Evolutionary conservation across 1,284 basidiomycete species (phyloP), one percentile per base, ranked within the genome.

Genomic region (Rhodotorula sp.): DNA sequence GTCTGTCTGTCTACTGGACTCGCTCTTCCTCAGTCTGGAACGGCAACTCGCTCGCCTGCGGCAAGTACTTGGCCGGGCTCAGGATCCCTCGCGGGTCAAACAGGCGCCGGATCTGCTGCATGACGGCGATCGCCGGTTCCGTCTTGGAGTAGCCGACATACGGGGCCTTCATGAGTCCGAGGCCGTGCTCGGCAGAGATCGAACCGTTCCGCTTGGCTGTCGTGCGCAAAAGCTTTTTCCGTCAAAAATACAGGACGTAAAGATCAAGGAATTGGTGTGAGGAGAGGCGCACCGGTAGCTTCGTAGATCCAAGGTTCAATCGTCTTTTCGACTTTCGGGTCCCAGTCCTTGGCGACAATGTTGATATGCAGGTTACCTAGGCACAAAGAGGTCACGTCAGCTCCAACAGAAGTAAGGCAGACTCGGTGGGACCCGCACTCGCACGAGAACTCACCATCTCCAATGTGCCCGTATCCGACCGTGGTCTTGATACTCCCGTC

Each of bases 251-350:
- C 3, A 51, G 42, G 46, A 15, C 8, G 85, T 86, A 30, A 86
- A 87, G 89, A 68, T 22, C 46, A 29, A 44, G 12, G 5, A n/a
- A 18, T 29, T 46, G n/a, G n/a, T 30, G 30, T 22, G 8, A 42
- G 29, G 14, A 3, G 14, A 3, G 4, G 80, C 80, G 75, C 65
- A 80, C 82, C 77, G 70, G 95, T 91, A 69, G 96, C 86, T 81
- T 99, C 94, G 80, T 95, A 99, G 48, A 99, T 87, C 80, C 92
- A 98, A 12, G 95, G 95, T 80, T 99, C 96, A 33, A 99, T 85
- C 18, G 91, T 89, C 60, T 85, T 86, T 79, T 95, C 89, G 60
- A 97, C 87, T 80, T 94, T 91, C 4, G 87, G 85, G 4, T 89
- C 87, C 80, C 95, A 99, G 49, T 86, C 83, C 65, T 89, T 83